Conservation (phyloP, 179 eudicot genomes). For the Heliamphora pulchella region DNA sequence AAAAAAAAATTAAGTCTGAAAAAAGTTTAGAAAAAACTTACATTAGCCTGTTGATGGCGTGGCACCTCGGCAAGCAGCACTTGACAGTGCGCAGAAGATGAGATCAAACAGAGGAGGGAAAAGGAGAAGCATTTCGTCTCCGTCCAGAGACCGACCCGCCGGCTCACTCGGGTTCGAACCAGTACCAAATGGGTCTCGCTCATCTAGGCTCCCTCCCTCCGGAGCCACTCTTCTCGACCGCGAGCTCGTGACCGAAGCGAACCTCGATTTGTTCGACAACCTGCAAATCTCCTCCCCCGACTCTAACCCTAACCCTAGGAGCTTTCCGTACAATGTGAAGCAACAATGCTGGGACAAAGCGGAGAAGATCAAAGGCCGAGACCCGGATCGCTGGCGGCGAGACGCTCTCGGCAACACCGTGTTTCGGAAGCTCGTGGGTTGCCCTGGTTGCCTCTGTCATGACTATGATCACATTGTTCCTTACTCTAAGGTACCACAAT, state of each 20-base stretch:
- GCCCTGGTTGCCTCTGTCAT: slow-evolving; percentile 96
- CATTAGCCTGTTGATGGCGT: background rate
- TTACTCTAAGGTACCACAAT: slow-evolving; percentile 60
- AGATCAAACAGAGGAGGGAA: slow-evolving; percentile 4
- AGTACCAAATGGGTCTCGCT: slow-evolving; percentile 13
- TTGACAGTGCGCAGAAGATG: background rate
- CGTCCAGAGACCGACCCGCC: slow-evolving; percentile 21
- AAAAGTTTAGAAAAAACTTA: too few relatives aligned
- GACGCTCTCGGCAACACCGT: slow-evolving; percentile 69
- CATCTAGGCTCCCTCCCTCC: slow-evolving; percentile 23
- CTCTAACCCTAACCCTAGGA: slow-evolving; percentile 51
- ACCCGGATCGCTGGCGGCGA: slow-evolving; percentile 83
- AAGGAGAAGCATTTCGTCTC: slow-evolving; percentile 18
- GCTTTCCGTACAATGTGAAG: slow-evolving; percentile 84
- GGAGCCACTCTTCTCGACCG: slow-evolving; percentile 26
- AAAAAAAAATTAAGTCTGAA: too few relatives aligned
- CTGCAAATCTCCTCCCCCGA: slow-evolving; percentile 29
- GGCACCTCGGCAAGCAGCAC: background rate
- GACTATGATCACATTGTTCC: slow-evolving; percentile 94
- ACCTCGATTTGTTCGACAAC: slow-evolving; percentile 35
- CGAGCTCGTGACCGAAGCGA: slow-evolving; percentile 31
- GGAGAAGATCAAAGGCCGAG: slow-evolving; percentile 77
- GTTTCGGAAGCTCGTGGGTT: slow-evolving; percentile 87
- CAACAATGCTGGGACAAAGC: slow-evolving; percentile 94
- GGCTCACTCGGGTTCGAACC: slow-evolving; percentile 16